These are phyloP conservation scores for Paraglomus occultum DNA, from an alignment of 192 early-diverging fungal genomes.

Conservation along the genomic window DNA sequence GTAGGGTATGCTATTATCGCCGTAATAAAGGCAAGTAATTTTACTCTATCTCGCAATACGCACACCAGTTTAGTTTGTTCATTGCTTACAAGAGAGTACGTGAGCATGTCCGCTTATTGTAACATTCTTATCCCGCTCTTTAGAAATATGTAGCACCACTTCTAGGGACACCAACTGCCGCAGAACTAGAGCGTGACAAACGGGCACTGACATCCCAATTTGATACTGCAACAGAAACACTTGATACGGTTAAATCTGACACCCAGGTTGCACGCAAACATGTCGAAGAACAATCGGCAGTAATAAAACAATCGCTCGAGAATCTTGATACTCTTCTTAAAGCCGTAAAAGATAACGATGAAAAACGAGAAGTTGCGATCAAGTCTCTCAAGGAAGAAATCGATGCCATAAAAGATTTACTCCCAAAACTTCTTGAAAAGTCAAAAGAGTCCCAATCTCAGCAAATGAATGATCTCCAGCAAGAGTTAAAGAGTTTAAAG, in stretches of 20 bases:
- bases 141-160: constrained; percentile 60
- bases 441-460: constrained; percentile 67
- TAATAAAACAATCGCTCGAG: constrained; percentile 71
- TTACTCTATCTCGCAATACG: constrained; percentile 24
- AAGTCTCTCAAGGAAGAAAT: constrained; percentile 73
- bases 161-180: constrained; percentile 57
- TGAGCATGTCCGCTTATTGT: background rate
- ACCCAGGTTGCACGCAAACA: constrained; percentile 42
- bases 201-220: constrained; percentile 67
- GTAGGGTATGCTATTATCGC: constrained; percentile 84
- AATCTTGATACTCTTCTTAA: constrained; percentile 59
- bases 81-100: constrained; percentile 27
- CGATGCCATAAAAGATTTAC: constrained; percentile 65
- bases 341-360: constrained; percentile 62
- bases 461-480: constrained; percentile 79
- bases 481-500: constrained; percentile 92
- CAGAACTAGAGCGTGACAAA: constrained; percentile 71
- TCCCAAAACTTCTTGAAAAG: constrained; percentile 77
- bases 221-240: constrained; percentile 46
- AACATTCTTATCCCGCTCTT: background rate
- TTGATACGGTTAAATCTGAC: constrained; percentile 38
- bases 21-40: constrained; percentile 61
- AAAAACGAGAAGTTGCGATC: constrained; percentile 64
- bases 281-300: constrained; percentile 69
- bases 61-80: background rate